Evolutionary conservation across 2,329 filamentous ascomycete species (phyloP).

Genomic region (Cercospora sp.): DNA sequence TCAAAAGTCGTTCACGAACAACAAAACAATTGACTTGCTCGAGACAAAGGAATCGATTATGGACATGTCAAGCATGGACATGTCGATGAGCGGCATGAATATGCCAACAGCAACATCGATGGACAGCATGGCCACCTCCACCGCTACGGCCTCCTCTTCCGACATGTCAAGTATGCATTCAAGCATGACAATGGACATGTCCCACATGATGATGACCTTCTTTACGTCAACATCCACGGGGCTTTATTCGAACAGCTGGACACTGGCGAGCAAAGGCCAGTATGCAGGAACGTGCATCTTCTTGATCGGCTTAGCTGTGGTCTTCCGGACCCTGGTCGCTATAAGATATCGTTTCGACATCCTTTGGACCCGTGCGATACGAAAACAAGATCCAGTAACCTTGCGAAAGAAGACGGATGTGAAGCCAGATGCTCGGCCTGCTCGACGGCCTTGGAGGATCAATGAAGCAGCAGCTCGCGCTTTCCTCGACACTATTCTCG

Average conservation of each 20-base stretch:
- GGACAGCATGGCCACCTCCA: background rate
- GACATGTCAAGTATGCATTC: conserved; percentile 24
- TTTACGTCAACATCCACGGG: conserved; percentile 61
- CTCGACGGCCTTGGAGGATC: background rate
- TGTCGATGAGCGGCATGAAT: background rate
- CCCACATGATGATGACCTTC: conserved; percentile 61
- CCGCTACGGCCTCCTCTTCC: conserved; percentile 1
- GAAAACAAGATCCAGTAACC: background rate
- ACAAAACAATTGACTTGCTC: background rate
- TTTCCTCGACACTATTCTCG: conserved; percentile 65
- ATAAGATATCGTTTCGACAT: conserved; percentile 12
- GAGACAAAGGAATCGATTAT: background rate
- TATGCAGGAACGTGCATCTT: conserved; percentile 92
- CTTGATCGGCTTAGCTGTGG: conserved; percentile 69
- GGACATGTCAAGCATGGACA: conserved; percentile 10
- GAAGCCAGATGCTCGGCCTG: background rate
- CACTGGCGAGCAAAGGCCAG: conserved; percentile 64
- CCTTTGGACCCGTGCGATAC: conserved; percentile 54
- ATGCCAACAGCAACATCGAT: background rate
- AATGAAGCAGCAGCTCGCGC: conserved; percentile 54
- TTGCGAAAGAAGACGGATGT: background rate
- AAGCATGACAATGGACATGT: conserved; percentile 38
- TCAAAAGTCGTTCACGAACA: background rate
- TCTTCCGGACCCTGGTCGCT: conserved; percentile 58
- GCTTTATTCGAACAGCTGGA: conserved; percentile 69